Conservation (phyloP, 2,329 filamentous ascomycete genomes). For the Lasiodiplodia sp. region DNA sequence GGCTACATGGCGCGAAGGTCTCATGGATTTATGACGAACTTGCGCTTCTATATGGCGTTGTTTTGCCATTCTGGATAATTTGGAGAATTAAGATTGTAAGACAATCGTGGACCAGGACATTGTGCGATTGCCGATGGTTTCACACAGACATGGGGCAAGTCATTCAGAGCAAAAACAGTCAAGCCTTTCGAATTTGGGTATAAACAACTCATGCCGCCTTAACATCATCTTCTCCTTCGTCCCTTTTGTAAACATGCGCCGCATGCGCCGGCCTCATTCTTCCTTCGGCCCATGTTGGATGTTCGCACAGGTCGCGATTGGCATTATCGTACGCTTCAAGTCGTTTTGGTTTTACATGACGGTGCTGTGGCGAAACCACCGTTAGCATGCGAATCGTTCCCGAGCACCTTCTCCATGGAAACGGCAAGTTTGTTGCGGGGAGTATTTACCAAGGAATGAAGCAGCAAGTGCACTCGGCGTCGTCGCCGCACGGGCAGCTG, state of each 20-base stretch:
- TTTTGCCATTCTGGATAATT: background rate
- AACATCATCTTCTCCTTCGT: background rate
- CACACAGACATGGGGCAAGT: background rate
- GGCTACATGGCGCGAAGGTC: too few species aligned
- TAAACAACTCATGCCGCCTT: background rate
- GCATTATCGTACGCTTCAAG: slow-evolving; percentile 3
- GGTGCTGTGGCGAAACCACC: background rate
- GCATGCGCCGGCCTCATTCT: background rate
- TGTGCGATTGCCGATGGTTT: background rate
- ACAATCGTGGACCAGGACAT: too few species aligned
- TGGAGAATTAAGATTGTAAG: too few species aligned
- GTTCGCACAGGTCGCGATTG: too few species aligned
- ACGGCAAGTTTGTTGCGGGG: slow-evolving; percentile 20
- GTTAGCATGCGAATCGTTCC: background rate
- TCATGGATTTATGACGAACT: background rate
- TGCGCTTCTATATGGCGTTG: background rate
- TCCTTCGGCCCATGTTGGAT: background rate
- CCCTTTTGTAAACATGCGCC: background rate
- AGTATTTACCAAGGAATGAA: slow-evolving; percentile 29
- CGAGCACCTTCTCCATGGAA: background rate
- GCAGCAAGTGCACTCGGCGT: slow-evolving; percentile 30
- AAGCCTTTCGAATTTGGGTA: slow-evolving; percentile 9
- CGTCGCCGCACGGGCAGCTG: slow-evolving; percentile 30
- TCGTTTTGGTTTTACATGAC: slow-evolving; percentile 12
- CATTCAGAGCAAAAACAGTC: background rate